Evolutionary conservation across 1,139 yeast species (phyloP).

Genomic region (Kluyveromyces marxianus): DNA sequence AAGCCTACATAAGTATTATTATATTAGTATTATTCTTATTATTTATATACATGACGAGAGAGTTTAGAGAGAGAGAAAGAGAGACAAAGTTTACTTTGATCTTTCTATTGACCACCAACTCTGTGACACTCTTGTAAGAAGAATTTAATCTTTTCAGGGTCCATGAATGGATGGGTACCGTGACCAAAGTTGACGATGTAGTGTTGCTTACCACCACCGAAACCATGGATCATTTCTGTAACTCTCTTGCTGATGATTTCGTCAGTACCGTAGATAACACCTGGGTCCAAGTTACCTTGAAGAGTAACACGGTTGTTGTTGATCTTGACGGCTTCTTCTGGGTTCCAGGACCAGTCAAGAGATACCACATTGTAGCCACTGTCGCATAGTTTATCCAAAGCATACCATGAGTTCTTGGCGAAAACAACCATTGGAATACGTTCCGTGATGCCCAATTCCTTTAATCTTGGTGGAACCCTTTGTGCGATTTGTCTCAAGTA

Average conservation of each 20-base stretch:
- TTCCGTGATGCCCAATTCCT: slow-evolving; percentile 63
- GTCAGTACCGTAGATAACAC: slow-evolving; percentile 82
- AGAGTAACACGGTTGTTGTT: slow-evolving; percentile 73
- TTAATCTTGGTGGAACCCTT: slow-evolving; percentile 60
- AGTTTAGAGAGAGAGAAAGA: not conserved
- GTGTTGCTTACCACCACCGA: slow-evolving; percentile 85
- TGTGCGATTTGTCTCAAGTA: slow-evolving; percentile 70
- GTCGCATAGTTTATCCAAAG: slow-evolving; percentile 75
- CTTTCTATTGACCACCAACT: slow-evolving; percentile 43
- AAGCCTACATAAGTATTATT: no score
- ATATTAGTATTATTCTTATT: not conserved
- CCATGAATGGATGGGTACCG: slow-evolving; percentile 96
- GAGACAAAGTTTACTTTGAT: not conserved
- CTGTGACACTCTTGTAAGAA: slow-evolving; percentile 86
- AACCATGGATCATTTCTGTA: slow-evolving; percentile 78
- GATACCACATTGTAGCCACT: slow-evolving; percentile 86
- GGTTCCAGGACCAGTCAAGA: slow-evolving; percentile 85
- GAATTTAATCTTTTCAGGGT: slow-evolving; percentile 77
- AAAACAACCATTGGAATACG: slow-evolving; percentile 81
- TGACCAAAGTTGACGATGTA: slow-evolving; percentile 95
- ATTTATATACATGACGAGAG: slow-evolving; percentile 1
- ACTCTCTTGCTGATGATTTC: slow-evolving; percentile 76
- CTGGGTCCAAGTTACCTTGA: slow-evolving; percentile 96
- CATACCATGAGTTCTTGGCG: slow-evolving; percentile 98
- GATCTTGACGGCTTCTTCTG: slow-evolving; percentile 76